Evolutionary conservation across 2,329 filamentous ascomycete genomes (phyloP), one percentile per base, ranked within the genome.

Genomic region (Penicillium sp.): DNA sequence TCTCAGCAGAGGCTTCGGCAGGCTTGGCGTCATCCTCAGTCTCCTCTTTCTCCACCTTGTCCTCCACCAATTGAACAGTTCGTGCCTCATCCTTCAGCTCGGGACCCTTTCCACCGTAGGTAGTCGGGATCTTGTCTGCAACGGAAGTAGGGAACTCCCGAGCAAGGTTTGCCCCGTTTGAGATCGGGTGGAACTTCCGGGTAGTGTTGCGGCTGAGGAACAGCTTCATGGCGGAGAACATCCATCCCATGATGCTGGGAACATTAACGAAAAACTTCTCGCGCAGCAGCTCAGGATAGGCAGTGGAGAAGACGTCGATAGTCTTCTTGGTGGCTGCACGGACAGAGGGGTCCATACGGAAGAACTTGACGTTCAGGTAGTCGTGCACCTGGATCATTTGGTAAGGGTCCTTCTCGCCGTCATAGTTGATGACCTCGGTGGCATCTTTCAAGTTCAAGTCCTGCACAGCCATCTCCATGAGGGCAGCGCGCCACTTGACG

Each of bases 221-320:
- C 19, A 91, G 78, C 81, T 92, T 93, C 81, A 93, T 89, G 57
- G 89, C 84, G 22, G 82, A 81, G 75, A 90, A 93, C 74, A 93
- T 85, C 83, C 93, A 97, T 59, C 92, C 91, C 93, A 97, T 97
- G 71, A 97, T 83, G 58, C 88, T 79, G 0, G 94, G 94, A 6
- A 97, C 92, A 71, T 97, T 97, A 79, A 97, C 90, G 74, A 97
- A 97, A 84, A 93, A 97, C 82, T 97, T 97, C 80, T 94, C 87
- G 70, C 87, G 87, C 52, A 97, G 84, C 10, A 96, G 87, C 81
- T 97, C 94, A 0, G 94, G 93, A 79, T 97, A 97, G 67, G 91
- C 90, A 68, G 86, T 87, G 55, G 88, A 86, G 75, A 97, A 92
- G 55, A 90, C 83, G 63, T 90, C 84, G 75, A 97, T 96, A 49